A percentile compares a stretch with the other conserved stretches of the same genome.
phyloP scores from a whole-genome alignment of 1,284 basidiomycete species.

The Melampsora larici-populina region DNA sequence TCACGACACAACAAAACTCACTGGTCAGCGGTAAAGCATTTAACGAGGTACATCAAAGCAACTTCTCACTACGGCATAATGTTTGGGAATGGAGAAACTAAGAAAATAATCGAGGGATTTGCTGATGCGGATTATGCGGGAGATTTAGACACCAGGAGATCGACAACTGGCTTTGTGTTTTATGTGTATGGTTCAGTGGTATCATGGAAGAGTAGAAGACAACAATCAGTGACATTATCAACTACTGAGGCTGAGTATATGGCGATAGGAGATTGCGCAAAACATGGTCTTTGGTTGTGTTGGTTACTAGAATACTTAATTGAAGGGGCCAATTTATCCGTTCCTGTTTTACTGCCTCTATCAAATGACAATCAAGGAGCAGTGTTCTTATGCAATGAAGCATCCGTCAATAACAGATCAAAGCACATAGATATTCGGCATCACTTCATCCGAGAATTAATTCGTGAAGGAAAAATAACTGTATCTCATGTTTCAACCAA shows the following conservation, averaged over 20 bases:
- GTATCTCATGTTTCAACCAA: not conserved
- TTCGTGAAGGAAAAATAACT: not conserved
- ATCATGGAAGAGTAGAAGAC: too few relatives aligned
- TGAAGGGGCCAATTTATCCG: not conserved
- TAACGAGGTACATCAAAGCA: not conserved
- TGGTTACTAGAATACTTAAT: not conserved
- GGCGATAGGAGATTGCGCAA: not conserved
- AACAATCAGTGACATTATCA: too few relatives aligned
- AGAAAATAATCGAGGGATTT: not conserved
- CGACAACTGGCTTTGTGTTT: not conserved
- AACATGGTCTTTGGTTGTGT: not conserved
- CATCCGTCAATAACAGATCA: too few relatives aligned
- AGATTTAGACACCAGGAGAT: not conserved
- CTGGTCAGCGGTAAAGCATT: not conserved
- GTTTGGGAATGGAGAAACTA: not conserved
- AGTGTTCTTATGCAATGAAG: too few relatives aligned
- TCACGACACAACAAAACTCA: not conserved
- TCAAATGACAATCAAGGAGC: not conserved
- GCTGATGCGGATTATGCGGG: not conserved
- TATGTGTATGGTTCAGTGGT: not conserved
- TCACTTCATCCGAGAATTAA: too few relatives aligned
- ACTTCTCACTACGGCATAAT: not conserved
- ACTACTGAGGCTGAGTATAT: too few relatives aligned
- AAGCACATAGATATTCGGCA: too few relatives aligned
- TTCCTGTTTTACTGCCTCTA: not conserved